Evolutionary conservation across 2,329 filamentous ascomycete species (phyloP).

Genomic region (Cytospora paraplurivora): DNA sequence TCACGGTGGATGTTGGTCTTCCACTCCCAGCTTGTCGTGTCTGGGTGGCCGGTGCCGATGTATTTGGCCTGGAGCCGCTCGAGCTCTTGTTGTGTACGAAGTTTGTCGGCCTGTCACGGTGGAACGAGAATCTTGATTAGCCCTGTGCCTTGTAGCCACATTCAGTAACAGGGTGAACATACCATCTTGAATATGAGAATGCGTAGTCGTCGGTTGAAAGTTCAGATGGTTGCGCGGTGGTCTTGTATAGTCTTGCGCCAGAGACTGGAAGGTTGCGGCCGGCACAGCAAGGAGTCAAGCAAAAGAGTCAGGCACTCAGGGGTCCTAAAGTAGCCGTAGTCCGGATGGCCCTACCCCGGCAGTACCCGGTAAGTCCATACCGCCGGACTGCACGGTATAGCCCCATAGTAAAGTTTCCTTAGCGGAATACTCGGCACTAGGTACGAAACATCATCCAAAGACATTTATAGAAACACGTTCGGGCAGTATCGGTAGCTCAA

Average conservation of each 20-base stretch:
- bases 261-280: not conserved
- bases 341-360: not conserved
- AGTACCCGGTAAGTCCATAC: not conserved
- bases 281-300: not conserved
- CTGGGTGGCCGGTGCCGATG: constrained; percentile 92
- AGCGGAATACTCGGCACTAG: not conserved
- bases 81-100: constrained; percentile 95
- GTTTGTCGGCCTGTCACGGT: constrained; percentile 78
- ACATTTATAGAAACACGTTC: not conserved
- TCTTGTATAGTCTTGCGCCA: not conserved
- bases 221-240: not conserved
- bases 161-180: not conserved
- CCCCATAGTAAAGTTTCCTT: not conserved
- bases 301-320: no score
- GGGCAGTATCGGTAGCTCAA: not conserved
- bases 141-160: not conserved
- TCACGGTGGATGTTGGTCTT: constrained; percentile 93
- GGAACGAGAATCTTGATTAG: not conserved
- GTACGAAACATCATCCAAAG: not conserved
- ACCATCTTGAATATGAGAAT: constrained; percentile 20
- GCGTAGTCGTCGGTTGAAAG: constrained; percentile 8
- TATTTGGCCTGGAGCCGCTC: constrained; percentile 95
- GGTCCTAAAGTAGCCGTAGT: not conserved
- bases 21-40: constrained; percentile 98
- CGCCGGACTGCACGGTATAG: not conserved